Conservation (phyloP, 2,329 filamentous ascomycete species). For the Gliomastix tumulicola region DNA sequence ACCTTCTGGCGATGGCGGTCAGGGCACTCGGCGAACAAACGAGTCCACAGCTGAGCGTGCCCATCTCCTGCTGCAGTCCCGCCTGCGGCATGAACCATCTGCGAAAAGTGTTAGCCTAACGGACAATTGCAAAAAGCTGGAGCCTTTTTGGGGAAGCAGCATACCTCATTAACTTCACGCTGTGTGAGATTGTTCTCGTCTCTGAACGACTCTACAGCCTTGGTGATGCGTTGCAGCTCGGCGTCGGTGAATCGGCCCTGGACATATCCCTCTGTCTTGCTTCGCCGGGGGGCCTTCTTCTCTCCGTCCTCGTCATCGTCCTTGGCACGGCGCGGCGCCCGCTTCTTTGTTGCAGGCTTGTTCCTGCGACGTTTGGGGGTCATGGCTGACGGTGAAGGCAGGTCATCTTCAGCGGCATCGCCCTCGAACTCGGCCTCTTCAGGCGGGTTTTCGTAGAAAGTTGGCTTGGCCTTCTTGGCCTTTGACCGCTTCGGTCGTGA, state of each 20-base stretch:
- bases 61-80: slow-evolving; percentile 24
- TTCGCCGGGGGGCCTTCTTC: slow-evolving; percentile 9
- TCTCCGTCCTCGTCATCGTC: slow-evolving; percentile 11
- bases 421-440: slow-evolving; percentile 4
- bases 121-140: slow-evolving; percentile 2
- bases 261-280: slow-evolving; percentile 17
- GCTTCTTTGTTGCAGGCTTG: slow-evolving; percentile 19
- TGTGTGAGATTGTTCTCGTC: slow-evolving; percentile 33
- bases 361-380: slow-evolving; percentile 18
- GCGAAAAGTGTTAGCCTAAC: slow-evolving; percentile 5
- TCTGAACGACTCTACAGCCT: slow-evolving; percentile 36
- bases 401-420: slow-evolving; percentile 7
- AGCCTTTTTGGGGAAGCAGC: slow-evolving; percentile 18
- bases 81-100: slow-evolving; percentile 27
- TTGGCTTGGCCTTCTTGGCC: slow-evolving; percentile 41
- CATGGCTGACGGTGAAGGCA: slow-evolving; percentile 24
- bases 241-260: slow-evolving; percentile 35
- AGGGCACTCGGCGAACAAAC: slow-evolving; percentile 39
- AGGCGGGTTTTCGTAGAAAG: slow-evolving; percentile 28
- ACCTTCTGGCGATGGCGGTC: slow-evolving; percentile 45
- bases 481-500: slow-evolving; percentile 21
- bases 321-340: slow-evolving; percentile 4
- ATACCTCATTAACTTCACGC: slow-evolving; percentile 37
- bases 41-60: slow-evolving; percentile 40
- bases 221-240: slow-evolving; percentile 32